phyloP scores from a whole-genome alignment of 495 filamentous ascomycete genomes.

The Astrothelium subdiscretum region DNA sequence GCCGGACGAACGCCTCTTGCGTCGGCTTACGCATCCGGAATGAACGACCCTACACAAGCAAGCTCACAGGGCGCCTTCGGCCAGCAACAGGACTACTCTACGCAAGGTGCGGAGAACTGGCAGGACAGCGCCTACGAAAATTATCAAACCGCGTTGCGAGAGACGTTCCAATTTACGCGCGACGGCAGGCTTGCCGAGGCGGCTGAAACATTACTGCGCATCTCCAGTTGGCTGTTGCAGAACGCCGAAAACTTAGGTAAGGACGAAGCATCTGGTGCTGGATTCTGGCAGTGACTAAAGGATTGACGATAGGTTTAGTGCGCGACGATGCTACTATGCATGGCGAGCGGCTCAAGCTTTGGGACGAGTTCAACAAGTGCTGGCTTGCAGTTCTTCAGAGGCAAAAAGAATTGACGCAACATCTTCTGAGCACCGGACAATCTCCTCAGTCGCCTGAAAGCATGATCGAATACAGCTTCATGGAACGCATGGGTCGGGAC shows the following conservation, averaged over 20 bases:
- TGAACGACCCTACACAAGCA: conserved; percentile 41
- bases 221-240: conserved; percentile 77
- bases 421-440: conserved; percentile 46
- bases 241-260: conserved; percentile 77
- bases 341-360: conserved; percentile 62
- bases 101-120: conserved; percentile 21
- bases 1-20: conserved; percentile 38
- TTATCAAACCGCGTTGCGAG: conserved; percentile 62
- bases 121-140: conserved; percentile 55
- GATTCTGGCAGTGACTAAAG: conserved; percentile 15
- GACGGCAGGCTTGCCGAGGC: conserved; percentile 64
- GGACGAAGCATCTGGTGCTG: conserved; percentile 38
- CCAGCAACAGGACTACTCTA: conserved; percentile 27
- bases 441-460: conserved; percentile 48
- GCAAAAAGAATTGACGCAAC: conserved; percentile 65
- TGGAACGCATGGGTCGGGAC: conserved; percentile 72
- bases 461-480: conserved; percentile 52
- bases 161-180: conserved; percentile 63
- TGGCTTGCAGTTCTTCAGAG: conserved; percentile 82
- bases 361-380: conserved; percentile 90
- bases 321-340: conserved; percentile 66
- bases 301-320: conserved; percentile 43
- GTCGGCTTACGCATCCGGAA: conserved; percentile 41
- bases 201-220: conserved; percentile 56
- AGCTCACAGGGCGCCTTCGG: conserved; percentile 12